phyloP scores from a whole-genome alignment of 2,329 filamentous ascomycete genomes.

The Fonsecaea multimorphosa region DNA sequence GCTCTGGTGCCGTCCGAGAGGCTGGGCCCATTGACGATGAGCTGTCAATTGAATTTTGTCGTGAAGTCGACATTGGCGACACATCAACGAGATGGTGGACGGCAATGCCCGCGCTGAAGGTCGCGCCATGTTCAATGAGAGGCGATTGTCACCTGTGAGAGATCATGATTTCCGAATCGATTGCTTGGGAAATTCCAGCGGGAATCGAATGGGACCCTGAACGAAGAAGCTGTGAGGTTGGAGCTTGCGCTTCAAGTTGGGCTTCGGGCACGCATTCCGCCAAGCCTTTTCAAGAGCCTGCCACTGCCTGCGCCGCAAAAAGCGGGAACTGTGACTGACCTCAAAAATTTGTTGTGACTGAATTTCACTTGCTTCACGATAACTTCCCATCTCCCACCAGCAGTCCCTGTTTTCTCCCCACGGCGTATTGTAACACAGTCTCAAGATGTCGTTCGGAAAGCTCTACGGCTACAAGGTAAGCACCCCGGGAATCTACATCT shows the following conservation, averaged over 20 bases:
- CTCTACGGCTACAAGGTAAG: conserved; percentile 86
- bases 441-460: conserved; percentile 95
- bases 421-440: conserved; percentile 29
- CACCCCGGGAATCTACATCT: conserved; percentile 40
- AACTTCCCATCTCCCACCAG: conserved; percentile 3
- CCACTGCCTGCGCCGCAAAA: conserved; percentile 2
- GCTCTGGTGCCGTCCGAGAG: conserved; percentile 11
- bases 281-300: conserved; percentile 13
- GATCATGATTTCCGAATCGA: not conserved
- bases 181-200: not conserved
- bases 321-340: conserved; percentile 1
- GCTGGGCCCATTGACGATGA: conserved; percentile 18
- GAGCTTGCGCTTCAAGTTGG: conserved; percentile 11
- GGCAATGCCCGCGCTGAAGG: conserved; percentile 24
- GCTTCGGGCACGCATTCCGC: conserved; percentile 10
- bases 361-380: not conserved
- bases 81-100: conserved; percentile 28
- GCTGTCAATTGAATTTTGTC: conserved; percentile 12
- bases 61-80: conserved; percentile 30
- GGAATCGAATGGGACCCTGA: not conserved
- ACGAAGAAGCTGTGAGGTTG: not conserved
- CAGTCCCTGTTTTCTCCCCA: not conserved
- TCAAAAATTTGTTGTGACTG: conserved; percentile 6
- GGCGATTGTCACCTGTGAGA: not conserved
- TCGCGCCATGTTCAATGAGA: conserved; percentile 22